These are phyloP conservation scores for Trichoderma atroviride DNA, from an alignment of 2,329 filamentous ascomycete genomes.

Conservation along the genomic window DNA sequence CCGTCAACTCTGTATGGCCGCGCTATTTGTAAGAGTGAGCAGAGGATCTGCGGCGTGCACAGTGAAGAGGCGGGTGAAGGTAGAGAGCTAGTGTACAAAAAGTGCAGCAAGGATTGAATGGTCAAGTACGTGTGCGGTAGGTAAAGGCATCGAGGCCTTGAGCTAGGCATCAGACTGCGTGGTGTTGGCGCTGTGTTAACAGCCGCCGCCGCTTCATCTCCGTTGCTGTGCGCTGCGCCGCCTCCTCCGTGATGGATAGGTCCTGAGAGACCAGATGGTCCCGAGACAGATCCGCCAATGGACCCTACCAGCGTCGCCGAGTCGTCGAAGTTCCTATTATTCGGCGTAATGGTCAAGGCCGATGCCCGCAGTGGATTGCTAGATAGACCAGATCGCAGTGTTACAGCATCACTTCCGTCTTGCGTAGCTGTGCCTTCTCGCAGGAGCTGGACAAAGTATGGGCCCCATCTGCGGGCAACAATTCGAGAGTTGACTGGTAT, in stretches of 20 bases:
- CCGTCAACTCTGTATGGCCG: conserved; percentile 93
- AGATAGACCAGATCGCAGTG: conserved; percentile 66
- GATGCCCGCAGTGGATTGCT: conserved; percentile 70
- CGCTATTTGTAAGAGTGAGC: conserved; percentile 89
- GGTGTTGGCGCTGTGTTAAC: conserved; percentile 62
- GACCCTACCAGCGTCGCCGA: conserved; percentile 51
- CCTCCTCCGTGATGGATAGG: conserved; percentile 50
- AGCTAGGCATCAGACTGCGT: conserved; percentile 58
- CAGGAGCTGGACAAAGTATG: conserved; percentile 91
- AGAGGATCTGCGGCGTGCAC: conserved; percentile 93
- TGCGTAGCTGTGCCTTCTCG: conserved; percentile 75
- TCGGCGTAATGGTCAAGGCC: conserved; percentile 80
- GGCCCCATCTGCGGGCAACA: conserved; percentile 86
- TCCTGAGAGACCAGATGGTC: conserved; percentile 48
- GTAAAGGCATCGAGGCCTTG: conserved; percentile 83
- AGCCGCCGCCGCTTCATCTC: conserved; percentile 32
- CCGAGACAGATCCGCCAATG: conserved; percentile 42
- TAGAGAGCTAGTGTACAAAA: conserved; percentile 88
- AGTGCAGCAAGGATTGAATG: conserved; percentile 86
- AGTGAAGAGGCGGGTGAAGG: conserved; percentile 74
- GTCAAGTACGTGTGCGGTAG: conserved; percentile 91
- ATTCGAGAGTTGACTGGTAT: conserved; percentile 93
- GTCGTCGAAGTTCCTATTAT: conserved; percentile 54
- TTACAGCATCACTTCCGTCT: conserved; percentile 74
- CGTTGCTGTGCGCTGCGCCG: conserved; percentile 31